phyloP scores from a whole-genome alignment of 2,329 filamentous ascomycete species.

The Trichoderma semiorbis region DNA sequence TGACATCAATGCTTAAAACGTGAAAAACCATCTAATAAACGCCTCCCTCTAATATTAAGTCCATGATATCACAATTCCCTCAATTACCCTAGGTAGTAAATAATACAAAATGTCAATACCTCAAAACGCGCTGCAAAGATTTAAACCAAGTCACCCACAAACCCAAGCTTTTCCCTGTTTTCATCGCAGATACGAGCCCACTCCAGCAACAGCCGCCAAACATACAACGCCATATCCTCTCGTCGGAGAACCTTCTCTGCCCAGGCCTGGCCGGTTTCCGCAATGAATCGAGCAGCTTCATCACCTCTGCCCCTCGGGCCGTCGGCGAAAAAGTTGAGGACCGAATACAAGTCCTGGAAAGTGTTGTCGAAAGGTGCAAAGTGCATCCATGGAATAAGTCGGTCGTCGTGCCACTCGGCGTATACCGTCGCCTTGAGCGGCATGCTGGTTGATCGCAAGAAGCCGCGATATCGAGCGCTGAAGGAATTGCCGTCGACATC shows the following conservation, averaged over 20 bases:
- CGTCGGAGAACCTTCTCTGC: conserved; percentile 54
- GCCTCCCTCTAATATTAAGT: background rate
- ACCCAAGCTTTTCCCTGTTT: conserved; percentile 42
- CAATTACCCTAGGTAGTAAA: background rate
- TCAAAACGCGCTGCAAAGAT: background rate
- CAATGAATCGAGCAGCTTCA: conserved; percentile 56
- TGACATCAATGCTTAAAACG: background rate
- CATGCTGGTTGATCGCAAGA: conserved; percentile 61
- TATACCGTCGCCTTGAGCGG: conserved; percentile 71
- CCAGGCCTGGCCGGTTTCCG: conserved; percentile 58
- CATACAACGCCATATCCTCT: conserved; percentile 66
- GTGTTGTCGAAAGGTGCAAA: conserved; percentile 70
- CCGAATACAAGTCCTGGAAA: conserved; percentile 62
- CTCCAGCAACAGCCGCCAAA: conserved; percentile 58
- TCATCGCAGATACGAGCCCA: conserved; percentile 51
- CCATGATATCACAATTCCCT: background rate
- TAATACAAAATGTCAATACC: background rate
- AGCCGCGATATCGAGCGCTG: conserved; percentile 59
- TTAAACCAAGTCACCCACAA: conserved; percentile 39
- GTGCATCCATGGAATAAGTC: conserved; percentile 67
- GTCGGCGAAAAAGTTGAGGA: conserved; percentile 64
- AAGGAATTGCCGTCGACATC: conserved; percentile 70
- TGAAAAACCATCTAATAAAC: background rate
- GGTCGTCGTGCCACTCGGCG: conserved; percentile 70
- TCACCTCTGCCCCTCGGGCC: conserved; percentile 43